phyloP scores from a whole-genome alignment of 1,139 yeast species.

The Kodamaea alishanica region DNA sequence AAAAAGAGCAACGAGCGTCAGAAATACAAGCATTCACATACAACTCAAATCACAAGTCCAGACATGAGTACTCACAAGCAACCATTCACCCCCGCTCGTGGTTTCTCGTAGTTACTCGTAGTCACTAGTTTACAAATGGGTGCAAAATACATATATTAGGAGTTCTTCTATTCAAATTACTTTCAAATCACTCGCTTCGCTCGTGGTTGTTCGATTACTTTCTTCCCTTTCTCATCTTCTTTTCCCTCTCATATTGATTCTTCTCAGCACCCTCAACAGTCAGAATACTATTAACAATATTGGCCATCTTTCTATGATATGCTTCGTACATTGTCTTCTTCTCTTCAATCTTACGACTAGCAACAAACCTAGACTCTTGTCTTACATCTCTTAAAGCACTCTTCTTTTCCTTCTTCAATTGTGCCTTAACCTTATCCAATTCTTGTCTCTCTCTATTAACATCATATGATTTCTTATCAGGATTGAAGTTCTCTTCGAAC shows the following conservation, averaged over 20 bases:
- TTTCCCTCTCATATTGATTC: conserved; percentile 86
- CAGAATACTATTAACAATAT: conserved; percentile 77
- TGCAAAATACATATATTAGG: too few species aligned
- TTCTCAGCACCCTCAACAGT: conserved; percentile 94
- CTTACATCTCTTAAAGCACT: conserved; percentile 85
- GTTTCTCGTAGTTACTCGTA: too few species aligned
- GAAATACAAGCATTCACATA: too few species aligned
- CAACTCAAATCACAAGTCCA: too few species aligned
- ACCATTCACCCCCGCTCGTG: too few species aligned
- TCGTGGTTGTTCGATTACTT: conserved; percentile 1
- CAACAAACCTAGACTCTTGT: conserved; percentile 81
- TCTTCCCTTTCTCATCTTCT: conserved; percentile 57
- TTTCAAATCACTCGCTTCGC: too few species aligned
- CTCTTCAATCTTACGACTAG: conserved; percentile 77
- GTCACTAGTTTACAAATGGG: too few species aligned
- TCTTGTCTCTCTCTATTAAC: conserved; percentile 79
- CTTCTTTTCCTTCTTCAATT: conserved; percentile 88
- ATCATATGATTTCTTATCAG: conserved; percentile 90
- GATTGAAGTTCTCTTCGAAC: conserved; percentile 93
- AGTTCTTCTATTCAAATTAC: too few species aligned
- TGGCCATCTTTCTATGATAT: conserved; percentile 88
- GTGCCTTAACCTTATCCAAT: conserved; percentile 73
- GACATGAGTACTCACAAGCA: too few species aligned
- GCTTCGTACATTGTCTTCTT: conserved; percentile 72
- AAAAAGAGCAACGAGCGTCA: too few species aligned